phyloP scores from a whole-genome alignment of 257 asterid genomes.

The Pogostemon cablin region DNA sequence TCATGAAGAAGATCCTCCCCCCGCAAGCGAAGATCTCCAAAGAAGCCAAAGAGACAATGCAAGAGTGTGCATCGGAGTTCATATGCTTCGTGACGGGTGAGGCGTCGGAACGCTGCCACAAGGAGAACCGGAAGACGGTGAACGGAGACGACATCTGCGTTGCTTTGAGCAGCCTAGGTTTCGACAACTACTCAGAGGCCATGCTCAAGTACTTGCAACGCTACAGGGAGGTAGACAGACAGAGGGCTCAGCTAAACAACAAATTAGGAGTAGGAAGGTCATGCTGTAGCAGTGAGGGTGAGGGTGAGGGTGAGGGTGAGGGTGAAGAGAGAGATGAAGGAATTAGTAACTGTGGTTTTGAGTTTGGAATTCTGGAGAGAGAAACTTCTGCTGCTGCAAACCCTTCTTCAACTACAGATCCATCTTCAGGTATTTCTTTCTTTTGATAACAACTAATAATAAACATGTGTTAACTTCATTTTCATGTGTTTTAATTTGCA shows the following conservation, averaged over 20 bases:
- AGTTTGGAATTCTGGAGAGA: slow-evolving; percentile 28
- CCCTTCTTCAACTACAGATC: too few relatives aligned
- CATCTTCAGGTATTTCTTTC: neutral
- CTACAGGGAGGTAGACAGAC: slow-evolving; percentile 48
- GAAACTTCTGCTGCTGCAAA: neutral
- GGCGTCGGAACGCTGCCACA: slow-evolving; percentile 60
- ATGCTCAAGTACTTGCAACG: slow-evolving; percentile 47
- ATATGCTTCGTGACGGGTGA: slow-evolving; percentile 65
- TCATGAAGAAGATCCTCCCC: slow-evolving; percentile 66
- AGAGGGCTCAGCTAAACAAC: slow-evolving; percentile 28
- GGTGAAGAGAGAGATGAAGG: slow-evolving; percentile 41
- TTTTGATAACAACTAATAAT: neutral
- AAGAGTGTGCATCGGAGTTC: slow-evolving; percentile 72
- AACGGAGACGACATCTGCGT: slow-evolving; percentile 70
- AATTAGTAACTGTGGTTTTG: neutral
- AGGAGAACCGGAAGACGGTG: slow-evolving; percentile 65
- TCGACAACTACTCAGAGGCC: slow-evolving; percentile 54
- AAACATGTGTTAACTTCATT: too few relatives aligned
- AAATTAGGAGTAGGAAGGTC: too few relatives aligned
- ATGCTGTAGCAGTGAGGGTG: too few relatives aligned
- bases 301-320: neutral
- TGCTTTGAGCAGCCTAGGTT: slow-evolving; percentile 58
- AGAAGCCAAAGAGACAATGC: slow-evolving; percentile 65
- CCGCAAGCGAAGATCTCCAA: slow-evolving; percentile 57
- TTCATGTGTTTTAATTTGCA: neutral